Conservation (phyloP, 208 protist species). For the Porcisia hertigi region DNA sequence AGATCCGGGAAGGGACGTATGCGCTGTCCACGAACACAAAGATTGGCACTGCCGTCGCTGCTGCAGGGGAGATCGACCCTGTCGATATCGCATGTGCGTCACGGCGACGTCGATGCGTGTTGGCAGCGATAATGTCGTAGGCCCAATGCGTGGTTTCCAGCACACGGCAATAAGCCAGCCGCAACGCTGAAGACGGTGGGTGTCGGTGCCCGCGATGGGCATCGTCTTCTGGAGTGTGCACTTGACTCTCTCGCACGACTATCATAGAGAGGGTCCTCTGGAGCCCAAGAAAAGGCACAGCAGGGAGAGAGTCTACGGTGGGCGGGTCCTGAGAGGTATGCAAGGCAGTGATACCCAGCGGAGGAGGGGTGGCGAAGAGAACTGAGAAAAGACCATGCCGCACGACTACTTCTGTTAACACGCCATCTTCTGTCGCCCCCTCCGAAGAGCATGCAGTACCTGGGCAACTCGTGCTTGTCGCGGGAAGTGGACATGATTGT, state of each 20-base stretch:
- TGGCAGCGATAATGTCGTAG: conserved; percentile 23
- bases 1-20: conserved; percentile 18
- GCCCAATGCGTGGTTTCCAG: conserved; percentile 31
- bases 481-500: neutral
- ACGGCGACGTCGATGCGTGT: neutral
- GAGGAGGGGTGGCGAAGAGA: conserved; percentile 19
- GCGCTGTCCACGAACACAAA: conserved; percentile 27
- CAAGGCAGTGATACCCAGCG: neutral
- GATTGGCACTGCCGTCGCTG: neutral
- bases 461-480: neutral
- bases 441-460: neutral
- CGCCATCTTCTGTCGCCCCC: neutral
- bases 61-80: neutral
- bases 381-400: conserved; percentile 20
- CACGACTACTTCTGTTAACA: conserved; percentile 26
- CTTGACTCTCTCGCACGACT: neutral
- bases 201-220: neutral
- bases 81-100: neutral
- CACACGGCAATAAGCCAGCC: neutral
- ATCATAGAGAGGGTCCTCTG: conserved; percentile 4
- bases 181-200: neutral
- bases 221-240: neutral
- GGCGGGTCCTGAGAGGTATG: neutral
- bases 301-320: neutral
- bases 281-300: neutral